Base-by-base conservation (phyloP, 768 basidiomycete species). In the Tylopilus vinaceipallidus region DNA sequence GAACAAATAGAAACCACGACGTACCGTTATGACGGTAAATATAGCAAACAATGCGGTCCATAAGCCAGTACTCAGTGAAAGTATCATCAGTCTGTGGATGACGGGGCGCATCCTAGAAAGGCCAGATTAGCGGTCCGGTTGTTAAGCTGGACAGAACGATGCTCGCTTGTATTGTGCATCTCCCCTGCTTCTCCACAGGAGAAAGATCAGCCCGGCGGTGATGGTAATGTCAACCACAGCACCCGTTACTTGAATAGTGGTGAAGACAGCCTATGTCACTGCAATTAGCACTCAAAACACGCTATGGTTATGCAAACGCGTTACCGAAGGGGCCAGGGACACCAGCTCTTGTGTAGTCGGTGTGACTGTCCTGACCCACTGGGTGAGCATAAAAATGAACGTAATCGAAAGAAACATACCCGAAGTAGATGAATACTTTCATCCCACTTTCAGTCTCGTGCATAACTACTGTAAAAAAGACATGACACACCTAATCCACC, bases 1-100 rank as follows among this genome's bases (percentile, higher is more conserved):
- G 19, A 27, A 29, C 4, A 29, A 11, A 2, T 8, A 24, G 24
- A 13, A n/a, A n/a, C n/a, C 9, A 14, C 1, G 6, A 57, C 58
- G 26, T 39, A 61, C 59, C 1, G 45, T 39, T 27, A 61, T 35
- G 11, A 57, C 50, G 29, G 50, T 49, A 20, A 30, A 35, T 34
- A 57, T 57, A 14, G 50, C 45, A 7, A 60, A 45, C 20, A 56
- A 12, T 4, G 58, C 46, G 13, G 57, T 60, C 57, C 57, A 58
- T 14, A 45, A 46, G 6, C 57, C 53, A 1, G 57, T 60, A 37
- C 43, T 42, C 16, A 58, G 11, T 7, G 58, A 58, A 10, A 58
- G 43, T 36, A 58, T 29, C 16, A 58, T 13, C 5, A 58, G 58
- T 14, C 9, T 42, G 8, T 60, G 54, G 4, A 58, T 45, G 24